phyloP scores from a whole-genome alignment of 176 grass and related monocot species.

The Elymus sibiricus region DNA sequence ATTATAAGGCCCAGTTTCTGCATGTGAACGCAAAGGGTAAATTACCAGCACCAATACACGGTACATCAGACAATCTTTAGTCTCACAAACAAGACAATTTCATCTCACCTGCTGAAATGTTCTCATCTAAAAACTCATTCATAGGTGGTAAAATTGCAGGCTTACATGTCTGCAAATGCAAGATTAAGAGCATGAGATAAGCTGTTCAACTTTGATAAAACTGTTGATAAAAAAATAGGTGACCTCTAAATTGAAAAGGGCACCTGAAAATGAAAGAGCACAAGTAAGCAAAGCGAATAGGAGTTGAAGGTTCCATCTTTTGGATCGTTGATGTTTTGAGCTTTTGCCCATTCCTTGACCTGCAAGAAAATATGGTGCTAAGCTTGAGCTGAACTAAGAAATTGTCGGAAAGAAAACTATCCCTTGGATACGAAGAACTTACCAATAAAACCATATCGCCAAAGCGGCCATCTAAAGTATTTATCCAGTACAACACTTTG shows the following conservation, averaged over 20 bases:
- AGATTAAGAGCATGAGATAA: background rate
- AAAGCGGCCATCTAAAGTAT: slow-evolving; percentile 64
- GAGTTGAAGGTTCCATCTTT: slow-evolving; percentile 84
- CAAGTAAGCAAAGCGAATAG: slow-evolving; percentile 84
- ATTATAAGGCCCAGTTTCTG: slow-evolving; percentile 27
- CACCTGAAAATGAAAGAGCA: slow-evolving; percentile 92
- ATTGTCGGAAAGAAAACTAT: background rate
- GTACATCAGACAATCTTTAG: background rate
- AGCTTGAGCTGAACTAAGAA: slow-evolving; percentile 17
- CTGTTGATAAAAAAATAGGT: background rate
- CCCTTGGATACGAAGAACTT: background rate
- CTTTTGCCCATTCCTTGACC: slow-evolving; percentile 98
- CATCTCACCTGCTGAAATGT: slow-evolving; percentile 52
- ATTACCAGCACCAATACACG: background rate
- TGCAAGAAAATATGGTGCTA: slow-evolving; percentile 36
- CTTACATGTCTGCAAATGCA: slow-evolving; percentile 49
- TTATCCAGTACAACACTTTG: slow-evolving; percentile 67
- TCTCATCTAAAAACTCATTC: slow-evolving; percentile 60
- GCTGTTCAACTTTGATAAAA: slow-evolving; percentile 19
- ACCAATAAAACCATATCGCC: slow-evolving; percentile 92
- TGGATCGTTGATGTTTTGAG: slow-evolving; percentile 85
- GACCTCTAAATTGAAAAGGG: background rate
- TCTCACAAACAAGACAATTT: background rate
- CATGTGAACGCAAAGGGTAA: slow-evolving; percentile 35
- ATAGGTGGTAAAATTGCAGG: slow-evolving; percentile 85